phyloP scores from a whole-genome alignment of 2,329 filamentous ascomycete genomes.

The Alternaria longipes region DNA sequence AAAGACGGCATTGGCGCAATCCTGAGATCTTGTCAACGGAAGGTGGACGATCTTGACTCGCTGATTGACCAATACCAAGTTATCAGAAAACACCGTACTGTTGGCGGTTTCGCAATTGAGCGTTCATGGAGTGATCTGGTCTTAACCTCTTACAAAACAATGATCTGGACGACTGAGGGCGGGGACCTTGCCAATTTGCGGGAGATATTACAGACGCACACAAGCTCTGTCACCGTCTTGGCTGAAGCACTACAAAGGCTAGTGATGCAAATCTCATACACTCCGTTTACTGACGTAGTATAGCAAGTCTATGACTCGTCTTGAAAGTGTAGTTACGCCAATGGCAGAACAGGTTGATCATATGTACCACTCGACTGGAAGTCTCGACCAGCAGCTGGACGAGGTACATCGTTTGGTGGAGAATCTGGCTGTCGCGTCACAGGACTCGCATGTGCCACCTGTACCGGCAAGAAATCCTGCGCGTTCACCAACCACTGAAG shows the following conservation, averaged over 20 bases:
- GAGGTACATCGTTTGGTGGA: conserved; percentile 43
- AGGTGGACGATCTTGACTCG: conserved; percentile 55
- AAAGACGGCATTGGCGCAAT: conserved; percentile 53
- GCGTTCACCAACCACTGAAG: conserved; percentile 27
- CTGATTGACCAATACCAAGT: conserved; percentile 58
- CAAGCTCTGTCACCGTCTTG: conserved; percentile 51
- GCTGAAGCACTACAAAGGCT: conserved; percentile 56
- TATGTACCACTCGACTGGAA: conserved; percentile 35
- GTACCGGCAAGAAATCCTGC: conserved; percentile 26
- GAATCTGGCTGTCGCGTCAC: conserved; percentile 33
- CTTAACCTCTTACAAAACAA: conserved; percentile 53
- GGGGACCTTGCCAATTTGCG: conserved; percentile 53
- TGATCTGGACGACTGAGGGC: conserved; percentile 58
- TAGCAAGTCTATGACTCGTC: conserved; percentile 48
- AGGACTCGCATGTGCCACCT: conserved; percentile 16
- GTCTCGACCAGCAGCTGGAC: conserved; percentile 39
- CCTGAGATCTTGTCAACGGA: conserved; percentile 51
- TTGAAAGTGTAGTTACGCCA: conserved; percentile 42
- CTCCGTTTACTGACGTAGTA: conserved; percentile 19
- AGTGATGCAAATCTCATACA: conserved; percentile 8
- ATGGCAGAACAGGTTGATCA: conserved; percentile 47
- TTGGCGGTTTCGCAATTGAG: conserved; percentile 54
- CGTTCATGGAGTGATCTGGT: conserved; percentile 57
- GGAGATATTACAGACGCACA: conserved; percentile 55
- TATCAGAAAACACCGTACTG: conserved; percentile 53